Conservation (phyloP, 345 rosid species). For the Physaria fendleri region DNA sequence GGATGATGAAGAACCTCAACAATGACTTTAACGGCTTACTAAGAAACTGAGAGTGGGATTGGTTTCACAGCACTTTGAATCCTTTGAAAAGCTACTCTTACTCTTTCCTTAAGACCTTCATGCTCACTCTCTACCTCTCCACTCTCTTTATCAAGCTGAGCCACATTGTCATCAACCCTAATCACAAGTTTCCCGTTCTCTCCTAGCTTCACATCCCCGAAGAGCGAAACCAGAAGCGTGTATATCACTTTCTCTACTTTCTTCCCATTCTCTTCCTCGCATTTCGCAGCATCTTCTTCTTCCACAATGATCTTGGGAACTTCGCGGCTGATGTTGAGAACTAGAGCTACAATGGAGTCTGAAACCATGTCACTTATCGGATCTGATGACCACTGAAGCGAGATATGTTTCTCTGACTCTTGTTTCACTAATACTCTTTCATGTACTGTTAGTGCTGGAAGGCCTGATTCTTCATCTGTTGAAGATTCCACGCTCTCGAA, state of each 20-base stretch:
- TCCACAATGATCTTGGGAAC: slow-evolving; percentile 59
- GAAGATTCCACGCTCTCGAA: slow-evolving; percentile 71
- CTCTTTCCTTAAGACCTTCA: slow-evolving; percentile 82
- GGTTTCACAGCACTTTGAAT: slow-evolving; percentile 80
- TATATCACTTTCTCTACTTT: slow-evolving; percentile 69
- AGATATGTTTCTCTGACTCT: slow-evolving; percentile 78
- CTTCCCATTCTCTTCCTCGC: slow-evolving; percentile 57
- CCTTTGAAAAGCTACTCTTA: slow-evolving; percentile 49
- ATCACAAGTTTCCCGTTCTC: slow-evolving; percentile 73
- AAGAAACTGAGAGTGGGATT: slow-evolving; percentile 49
- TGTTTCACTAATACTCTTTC: slow-evolving; percentile 68
- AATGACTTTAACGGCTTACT: not conserved
- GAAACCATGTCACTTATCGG: slow-evolving; percentile 93
- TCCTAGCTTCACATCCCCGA: slow-evolving; percentile 80
- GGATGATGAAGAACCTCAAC: not conserved
- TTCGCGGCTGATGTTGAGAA: slow-evolving; percentile 67
- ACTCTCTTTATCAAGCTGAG: slow-evolving; percentile 64
- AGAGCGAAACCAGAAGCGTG: slow-evolving; percentile 83
- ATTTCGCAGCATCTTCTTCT: slow-evolving; percentile 56
- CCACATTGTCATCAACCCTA: slow-evolving; percentile 70
- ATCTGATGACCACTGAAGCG: slow-evolving; percentile 81
- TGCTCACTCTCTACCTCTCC: slow-evolving; percentile 91
- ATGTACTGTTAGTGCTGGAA: slow-evolving; percentile 57
- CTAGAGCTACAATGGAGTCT: slow-evolving; percentile 79
- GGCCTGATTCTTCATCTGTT: slow-evolving; percentile 67